Percentiles rank a stretch among this genome's conserved stretches.
Evolutionary conservation across 345 rosid species (phyloP).

Genomic region (Microcos paniculata): DNA sequence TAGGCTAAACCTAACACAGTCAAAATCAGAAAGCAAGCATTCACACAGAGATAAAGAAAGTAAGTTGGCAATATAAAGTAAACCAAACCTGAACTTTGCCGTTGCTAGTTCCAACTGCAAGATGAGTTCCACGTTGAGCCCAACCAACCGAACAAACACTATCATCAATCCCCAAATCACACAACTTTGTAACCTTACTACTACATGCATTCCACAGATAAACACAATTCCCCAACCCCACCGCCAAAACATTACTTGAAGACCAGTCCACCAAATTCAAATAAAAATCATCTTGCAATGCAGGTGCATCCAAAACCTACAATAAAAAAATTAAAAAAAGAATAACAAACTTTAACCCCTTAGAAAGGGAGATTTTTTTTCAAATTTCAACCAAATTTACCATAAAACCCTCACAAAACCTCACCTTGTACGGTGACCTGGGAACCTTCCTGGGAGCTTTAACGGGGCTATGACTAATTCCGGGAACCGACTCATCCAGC

Average conservation of each 20-base stretch:
- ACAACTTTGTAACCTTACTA: constrained; percentile 96
- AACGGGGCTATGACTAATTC: constrained; percentile 60
- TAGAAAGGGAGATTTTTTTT: neutral
- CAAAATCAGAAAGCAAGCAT: neutral
- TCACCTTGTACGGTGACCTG: constrained; percentile 87
- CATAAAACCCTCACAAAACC: neutral
- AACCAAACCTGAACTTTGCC: constrained; percentile 82
- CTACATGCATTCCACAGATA: constrained; percentile 99
- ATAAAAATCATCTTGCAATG: constrained; percentile 98
- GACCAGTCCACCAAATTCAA: constrained; percentile 98
- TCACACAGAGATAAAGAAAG: neutral
- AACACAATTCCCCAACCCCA: constrained; percentile 92
- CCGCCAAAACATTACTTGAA: constrained; percentile 88
- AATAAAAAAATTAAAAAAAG: neutral
- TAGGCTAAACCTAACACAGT: neutral
- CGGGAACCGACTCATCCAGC: constrained; percentile 56
- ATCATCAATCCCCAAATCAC: constrained; percentile 87
- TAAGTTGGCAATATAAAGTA: neutral
- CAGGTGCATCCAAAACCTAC: constrained; percentile 98
- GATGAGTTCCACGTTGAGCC: constrained; percentile 84
- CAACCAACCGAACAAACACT: constrained; percentile 94
- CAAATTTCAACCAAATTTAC: constrained; percentile 6
- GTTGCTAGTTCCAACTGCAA: constrained; percentile 86
- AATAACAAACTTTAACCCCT: neutral
- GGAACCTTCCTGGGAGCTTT: constrained; percentile 88